A percentile compares a stretch with the other conserved stretches of the same genome.
These are phyloP conservation scores for Wallacemonas sp. DNA, from an alignment of 208 protist genomes.

Conservation along the genomic window DNA sequence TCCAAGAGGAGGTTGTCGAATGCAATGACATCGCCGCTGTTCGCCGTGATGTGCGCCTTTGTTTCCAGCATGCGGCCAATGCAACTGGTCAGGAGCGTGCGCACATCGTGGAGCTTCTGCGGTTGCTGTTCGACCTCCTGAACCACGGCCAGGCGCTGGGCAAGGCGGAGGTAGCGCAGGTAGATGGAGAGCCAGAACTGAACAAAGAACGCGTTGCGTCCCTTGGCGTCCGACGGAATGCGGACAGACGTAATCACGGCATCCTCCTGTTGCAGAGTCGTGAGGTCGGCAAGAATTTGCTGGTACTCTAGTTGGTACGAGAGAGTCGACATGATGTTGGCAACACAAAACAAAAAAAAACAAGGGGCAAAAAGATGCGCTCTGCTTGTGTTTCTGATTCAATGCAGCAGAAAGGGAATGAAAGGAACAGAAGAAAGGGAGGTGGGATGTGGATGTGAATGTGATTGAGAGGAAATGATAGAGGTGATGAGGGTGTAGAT, in stretches of 20 bases:
- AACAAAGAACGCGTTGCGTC: conserved; percentile 58
- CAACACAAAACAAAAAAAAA: not conserved
- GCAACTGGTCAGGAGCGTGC: conserved; percentile 87
- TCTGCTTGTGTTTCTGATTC: no score
- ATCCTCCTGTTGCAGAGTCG: conserved; percentile 70
- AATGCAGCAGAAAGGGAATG: no score
- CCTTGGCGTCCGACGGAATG: conserved; percentile 40
- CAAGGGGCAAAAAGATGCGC: no score
- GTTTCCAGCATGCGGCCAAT: conserved; percentile 95
- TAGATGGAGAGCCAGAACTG: conserved; percentile 91
- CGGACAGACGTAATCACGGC: conserved; percentile 38
- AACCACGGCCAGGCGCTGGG: conserved; percentile 70
- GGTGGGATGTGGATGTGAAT: no score
- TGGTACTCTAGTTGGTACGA: conserved; percentile 81
- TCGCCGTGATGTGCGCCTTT: conserved; percentile 63
- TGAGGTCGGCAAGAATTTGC: conserved; percentile 74
- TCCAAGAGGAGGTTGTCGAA: conserved; percentile 93
- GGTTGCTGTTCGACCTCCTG: conserved; percentile 94
- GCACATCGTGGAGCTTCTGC: conserved; percentile 92
- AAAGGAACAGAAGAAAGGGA: no score
- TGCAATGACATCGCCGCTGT: conserved; percentile 85
- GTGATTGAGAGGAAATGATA: no score
- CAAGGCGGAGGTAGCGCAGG: conserved; percentile 89
- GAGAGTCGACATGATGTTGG: conserved; percentile 69
- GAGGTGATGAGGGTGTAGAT: no score